Evolutionary conservation across 305 asterid species (phyloP), one percentile per base, ranked within the genome.

Genomic region (Petunia hybrid): DNA sequence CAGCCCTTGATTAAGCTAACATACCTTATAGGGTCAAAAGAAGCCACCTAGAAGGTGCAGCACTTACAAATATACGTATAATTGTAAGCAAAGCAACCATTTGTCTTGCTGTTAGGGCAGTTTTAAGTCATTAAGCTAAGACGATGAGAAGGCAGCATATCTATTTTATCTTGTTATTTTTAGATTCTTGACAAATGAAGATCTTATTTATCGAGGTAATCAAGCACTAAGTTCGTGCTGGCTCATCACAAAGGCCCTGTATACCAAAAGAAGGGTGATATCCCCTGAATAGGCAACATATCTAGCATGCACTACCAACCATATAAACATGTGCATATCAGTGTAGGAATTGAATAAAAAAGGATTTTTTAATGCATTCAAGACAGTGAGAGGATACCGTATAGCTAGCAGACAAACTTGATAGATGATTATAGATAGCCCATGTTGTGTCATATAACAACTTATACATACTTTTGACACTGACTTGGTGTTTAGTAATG

Each of bases 381-480:
- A 71, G 35, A 35, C 43, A n/a, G 43, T 71, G 77, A 71, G 61
- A 71, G 77, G 35, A 71, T 48, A 71, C 59, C 31, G 42, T 71
- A 71, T 71, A 71, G 43, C 31, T 57, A 5, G 77, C 62, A 46
- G 45, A 48, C 57, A 71, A 31, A 71, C 77, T 48, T 48, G 35
- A 51, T 12, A 48, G 60, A 71, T 71, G 77, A 69, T 41, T 45
- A 69, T 43, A 5, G 77, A 69, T 22, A 43, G 31, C 77, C 35
- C 43, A 43, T 22, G 77, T 36, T 42, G 39, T 46, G 42, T 71
- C 51, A 31, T 71, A 71, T 71, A 71, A 48, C 77, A 71, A 71
- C 45, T 35, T 48, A 10, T 71, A 71, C 77, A 70, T 70, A 46
- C 60, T 70, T 70, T 45, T 70, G 77, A 48, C 45, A 48, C 45